Evolutionary conservation across 1,139 yeast species (phyloP).

Genomic region (Candida sojae): DNA sequence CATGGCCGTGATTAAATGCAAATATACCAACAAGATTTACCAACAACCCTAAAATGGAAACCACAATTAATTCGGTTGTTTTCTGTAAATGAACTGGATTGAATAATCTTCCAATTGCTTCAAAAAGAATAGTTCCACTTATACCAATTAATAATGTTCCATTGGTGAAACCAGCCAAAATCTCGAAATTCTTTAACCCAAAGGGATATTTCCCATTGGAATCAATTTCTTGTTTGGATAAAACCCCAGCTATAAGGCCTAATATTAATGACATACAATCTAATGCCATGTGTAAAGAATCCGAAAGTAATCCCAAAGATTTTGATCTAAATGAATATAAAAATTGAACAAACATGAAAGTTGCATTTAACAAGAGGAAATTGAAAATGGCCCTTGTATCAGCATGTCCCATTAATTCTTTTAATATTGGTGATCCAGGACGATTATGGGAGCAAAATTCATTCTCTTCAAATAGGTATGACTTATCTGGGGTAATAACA

Average conservation of each 20-base stretch:
- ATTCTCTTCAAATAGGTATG: slow-evolving; percentile 3
- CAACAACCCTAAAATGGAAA: slow-evolving; percentile 77
- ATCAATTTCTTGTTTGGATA: slow-evolving; percentile 45
- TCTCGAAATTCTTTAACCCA: slow-evolving; percentile 83
- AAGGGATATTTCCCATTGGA: slow-evolving; percentile 79
- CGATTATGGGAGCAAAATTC: not conserved
- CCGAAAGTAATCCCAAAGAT: slow-evolving; percentile 87
- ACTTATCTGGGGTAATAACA: slow-evolving; percentile 11
- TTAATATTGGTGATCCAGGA: slow-evolving; percentile 20
- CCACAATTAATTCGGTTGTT: slow-evolving; percentile 84
- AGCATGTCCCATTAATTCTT: slow-evolving; percentile 54
- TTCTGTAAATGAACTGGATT: slow-evolving; percentile 77
- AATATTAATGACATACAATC: slow-evolving; percentile 90
- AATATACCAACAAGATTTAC: slow-evolving; percentile 92
- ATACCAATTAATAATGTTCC: slow-evolving; percentile 87
- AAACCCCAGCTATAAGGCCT: slow-evolving; percentile 82
- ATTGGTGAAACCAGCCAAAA: slow-evolving; percentile 92
- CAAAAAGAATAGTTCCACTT: slow-evolving; percentile 83
- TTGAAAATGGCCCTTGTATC: slow-evolving; percentile 91
- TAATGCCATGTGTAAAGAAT: slow-evolving; percentile 92
- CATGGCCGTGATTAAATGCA: slow-evolving; percentile 86
- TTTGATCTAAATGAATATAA: slow-evolving; percentile 90
- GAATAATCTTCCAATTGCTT: slow-evolving; percentile 78
- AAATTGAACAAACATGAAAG: slow-evolving; percentile 93
- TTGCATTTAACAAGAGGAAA: slow-evolving; percentile 78